A percentile compares a stretch with the other conserved stretches of the same genome.
Evolutionary conservation across 345 rosid genomes (phyloP).

Genomic region (Rhizophora mangle): DNA sequence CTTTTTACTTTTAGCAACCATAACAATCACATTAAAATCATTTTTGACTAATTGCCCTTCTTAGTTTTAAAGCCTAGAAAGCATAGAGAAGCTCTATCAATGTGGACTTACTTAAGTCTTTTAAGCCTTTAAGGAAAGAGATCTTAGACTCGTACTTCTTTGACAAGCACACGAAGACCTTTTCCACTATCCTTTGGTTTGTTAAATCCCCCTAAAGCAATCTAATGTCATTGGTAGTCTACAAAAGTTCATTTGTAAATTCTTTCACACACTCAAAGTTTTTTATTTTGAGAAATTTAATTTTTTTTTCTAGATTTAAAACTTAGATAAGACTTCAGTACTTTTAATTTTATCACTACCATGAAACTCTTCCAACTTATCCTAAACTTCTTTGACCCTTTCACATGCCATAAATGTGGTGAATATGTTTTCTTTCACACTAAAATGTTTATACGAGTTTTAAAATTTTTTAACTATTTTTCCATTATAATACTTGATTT

Average conservation of each 20-base stretch:
- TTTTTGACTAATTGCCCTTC: background rate
- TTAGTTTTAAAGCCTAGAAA: background rate
- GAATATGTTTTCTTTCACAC: background rate
- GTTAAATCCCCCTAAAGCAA: background rate
- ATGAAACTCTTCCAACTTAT: background rate
- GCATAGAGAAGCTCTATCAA: background rate
- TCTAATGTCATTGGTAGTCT: background rate
- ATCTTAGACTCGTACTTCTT: background rate
- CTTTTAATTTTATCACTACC: background rate
- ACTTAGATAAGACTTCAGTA: background rate
- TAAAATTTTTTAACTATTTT: too few species aligned
- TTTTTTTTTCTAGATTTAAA: background rate
- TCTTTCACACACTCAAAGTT: background rate
- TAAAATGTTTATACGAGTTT: background rate
- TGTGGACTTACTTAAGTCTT: background rate
- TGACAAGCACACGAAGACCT: background rate
- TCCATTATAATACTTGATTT: too few species aligned
- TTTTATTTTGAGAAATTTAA: background rate
- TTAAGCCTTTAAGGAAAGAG: background rate
- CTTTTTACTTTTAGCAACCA: background rate
- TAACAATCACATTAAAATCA: too few species aligned
- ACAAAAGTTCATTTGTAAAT: background rate
- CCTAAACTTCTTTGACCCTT: rapidly evolving
- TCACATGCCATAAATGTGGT: background rate
- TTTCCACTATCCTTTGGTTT: background rate